Conservation (phyloP, 306 rosid species). For the Carpinus fangiana region DNA sequence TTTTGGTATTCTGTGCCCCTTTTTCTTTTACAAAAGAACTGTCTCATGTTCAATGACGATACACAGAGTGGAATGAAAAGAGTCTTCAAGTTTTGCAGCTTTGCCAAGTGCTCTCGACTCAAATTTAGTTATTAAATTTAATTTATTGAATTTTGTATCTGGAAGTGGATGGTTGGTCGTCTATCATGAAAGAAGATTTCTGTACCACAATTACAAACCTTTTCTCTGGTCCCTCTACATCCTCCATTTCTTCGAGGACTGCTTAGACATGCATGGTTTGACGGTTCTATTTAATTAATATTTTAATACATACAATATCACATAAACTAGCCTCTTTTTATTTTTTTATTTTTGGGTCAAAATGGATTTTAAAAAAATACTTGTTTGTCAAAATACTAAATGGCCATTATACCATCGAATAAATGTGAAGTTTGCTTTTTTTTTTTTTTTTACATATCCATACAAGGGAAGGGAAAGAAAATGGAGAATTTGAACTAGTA, state of each 20-base stretch:
- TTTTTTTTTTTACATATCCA: no score
- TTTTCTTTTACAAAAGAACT: slow-evolving; percentile 23
- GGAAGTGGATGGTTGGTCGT: background rate
- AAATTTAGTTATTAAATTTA: background rate
- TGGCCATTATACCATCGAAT: background rate
- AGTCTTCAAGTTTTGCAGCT: slow-evolving; percentile 18
- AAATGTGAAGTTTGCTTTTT: no score
- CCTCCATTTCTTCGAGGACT: background rate
- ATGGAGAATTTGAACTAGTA: no score
- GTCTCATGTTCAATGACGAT: slow-evolving; percentile 22
- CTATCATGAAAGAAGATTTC: background rate
- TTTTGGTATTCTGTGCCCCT: background rate
- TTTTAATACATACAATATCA: no score
- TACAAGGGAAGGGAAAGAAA: no score
- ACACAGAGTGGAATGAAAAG: slow-evolving; percentile 12
- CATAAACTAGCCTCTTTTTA: no score
- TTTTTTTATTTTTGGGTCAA: no score
- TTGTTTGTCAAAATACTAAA: no score
- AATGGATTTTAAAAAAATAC: no score
- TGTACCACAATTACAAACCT: background rate
- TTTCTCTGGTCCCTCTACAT: background rate
- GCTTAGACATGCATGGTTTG: background rate
- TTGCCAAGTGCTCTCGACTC: background rate
- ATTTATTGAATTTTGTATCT: background rate
- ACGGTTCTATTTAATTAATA: background rate